These are phyloP conservation scores for Artemisia annua DNA, from an alignment of 129 eudicot species.

Conservation along the genomic window DNA sequence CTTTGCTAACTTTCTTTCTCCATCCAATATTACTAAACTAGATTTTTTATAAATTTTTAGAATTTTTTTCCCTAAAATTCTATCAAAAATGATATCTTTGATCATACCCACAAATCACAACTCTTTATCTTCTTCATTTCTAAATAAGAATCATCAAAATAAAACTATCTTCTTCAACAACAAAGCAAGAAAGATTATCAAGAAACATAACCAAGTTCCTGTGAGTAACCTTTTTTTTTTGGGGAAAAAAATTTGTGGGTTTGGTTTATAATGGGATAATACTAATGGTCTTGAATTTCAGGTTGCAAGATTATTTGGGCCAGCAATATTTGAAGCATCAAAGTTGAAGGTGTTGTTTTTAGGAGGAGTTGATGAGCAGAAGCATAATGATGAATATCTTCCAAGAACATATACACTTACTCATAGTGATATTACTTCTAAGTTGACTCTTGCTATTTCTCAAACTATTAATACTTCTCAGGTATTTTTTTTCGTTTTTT, in stretches of 20 bases:
- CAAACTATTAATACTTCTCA: constrained; percentile 85
- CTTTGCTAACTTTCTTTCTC: constrained; percentile 7
- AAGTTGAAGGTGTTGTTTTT: constrained; percentile 76
- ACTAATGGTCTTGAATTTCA: constrained; percentile 29
- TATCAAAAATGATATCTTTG: constrained; percentile 50
- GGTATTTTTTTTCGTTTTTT: constrained; percentile 36
- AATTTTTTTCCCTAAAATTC: not conserved
- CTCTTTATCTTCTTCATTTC: constrained; percentile 27
- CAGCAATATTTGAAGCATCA: constrained; percentile 83
- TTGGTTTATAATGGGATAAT: not conserved
- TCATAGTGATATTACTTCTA: constrained; percentile 82
- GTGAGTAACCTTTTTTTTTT: constrained; percentile 28
- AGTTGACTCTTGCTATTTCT: constrained; percentile 84
- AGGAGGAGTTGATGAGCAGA: constrained; percentile 87
- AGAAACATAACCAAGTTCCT: constrained; percentile 42
- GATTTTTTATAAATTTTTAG: too few species aligned
- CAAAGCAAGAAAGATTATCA: constrained; percentile 45
- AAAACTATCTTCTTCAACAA: constrained; percentile 26
- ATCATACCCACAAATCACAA: constrained; percentile 59
- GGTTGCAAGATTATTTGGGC: constrained; percentile 94
- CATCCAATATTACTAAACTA: not conserved
- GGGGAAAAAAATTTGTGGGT: not conserved
- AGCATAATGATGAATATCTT: constrained; percentile 59
- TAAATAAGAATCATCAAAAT: constrained; percentile 29
- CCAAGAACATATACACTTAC: constrained; percentile 94